Percentiles rank a stretch among this genome's conserved stretches.
These are phyloP conservation scores for Pisolithus albus DNA, from an alignment of 768 basidiomycete genomes.

Conservation along the genomic window DNA sequence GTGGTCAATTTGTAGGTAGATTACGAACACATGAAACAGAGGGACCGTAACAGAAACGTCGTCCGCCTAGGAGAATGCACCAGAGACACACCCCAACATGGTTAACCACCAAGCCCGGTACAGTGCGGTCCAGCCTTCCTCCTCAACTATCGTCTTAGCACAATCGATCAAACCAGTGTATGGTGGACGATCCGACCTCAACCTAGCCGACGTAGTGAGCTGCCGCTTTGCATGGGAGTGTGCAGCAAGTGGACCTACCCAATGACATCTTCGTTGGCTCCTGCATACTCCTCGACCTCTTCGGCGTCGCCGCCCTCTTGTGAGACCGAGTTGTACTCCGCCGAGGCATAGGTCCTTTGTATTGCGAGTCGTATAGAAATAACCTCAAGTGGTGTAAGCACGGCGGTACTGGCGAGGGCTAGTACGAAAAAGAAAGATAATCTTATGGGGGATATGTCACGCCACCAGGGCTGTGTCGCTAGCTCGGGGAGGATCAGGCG, in stretches of 20 bases:
- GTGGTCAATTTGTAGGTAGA: no score
- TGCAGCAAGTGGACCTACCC: background rate
- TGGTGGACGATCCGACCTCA: slow-evolving; percentile 73
- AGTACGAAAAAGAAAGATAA: slow-evolving; percentile 37
- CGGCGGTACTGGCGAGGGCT: slow-evolving; percentile 8
- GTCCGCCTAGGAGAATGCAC: slow-evolving; percentile 33
- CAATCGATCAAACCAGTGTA: slow-evolving; percentile 72
- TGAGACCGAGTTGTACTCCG: slow-evolving; percentile 43
- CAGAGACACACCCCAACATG: slow-evolving; percentile 52
- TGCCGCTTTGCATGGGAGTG: background rate
- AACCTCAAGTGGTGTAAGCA: background rate
- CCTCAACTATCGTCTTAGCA: slow-evolving; percentile 65
- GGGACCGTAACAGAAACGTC: background rate
- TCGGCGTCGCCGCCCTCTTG: slow-evolving; percentile 48
- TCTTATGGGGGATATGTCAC: slow-evolving; percentile 27
- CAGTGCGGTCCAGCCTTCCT: slow-evolving; percentile 68
- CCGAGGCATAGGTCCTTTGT: background rate
- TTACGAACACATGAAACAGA: no score
- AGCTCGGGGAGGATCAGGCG: background rate
- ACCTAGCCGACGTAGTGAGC: slow-evolving; percentile 29
- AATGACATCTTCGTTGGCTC: background rate
- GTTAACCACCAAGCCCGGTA: slow-evolving; percentile 88
- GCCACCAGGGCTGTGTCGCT: slow-evolving; percentile 16
- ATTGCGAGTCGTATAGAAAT: slow-evolving; percentile 4
- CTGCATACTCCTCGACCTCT: background rate